Evolutionary conservation across 805 yeast genomes (phyloP).

Genomic region (Wickerhamiella dianesei): DNA sequence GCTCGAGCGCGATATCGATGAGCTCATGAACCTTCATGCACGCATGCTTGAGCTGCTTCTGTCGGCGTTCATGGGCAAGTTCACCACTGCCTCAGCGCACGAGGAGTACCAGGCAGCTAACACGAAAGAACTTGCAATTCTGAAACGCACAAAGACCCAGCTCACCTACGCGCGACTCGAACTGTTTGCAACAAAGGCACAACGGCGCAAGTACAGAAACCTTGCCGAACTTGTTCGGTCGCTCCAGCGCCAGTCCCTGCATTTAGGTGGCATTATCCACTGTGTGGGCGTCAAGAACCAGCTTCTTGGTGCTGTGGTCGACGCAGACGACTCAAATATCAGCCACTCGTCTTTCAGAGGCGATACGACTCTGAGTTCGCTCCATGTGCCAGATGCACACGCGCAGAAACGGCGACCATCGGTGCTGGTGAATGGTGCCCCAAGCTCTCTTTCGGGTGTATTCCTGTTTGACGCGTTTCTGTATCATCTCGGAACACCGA

Average conservation of each 20-base stretch:
- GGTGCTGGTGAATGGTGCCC: neutral
- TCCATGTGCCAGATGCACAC: neutral
- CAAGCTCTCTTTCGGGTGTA: slow-evolving; percentile 4
- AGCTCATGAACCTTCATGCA: neutral
- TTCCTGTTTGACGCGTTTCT: slow-evolving; percentile 56
- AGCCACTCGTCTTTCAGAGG: neutral
- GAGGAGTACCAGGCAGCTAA: slow-evolving; percentile 1
- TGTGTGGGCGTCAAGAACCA: slow-evolving; percentile 58
- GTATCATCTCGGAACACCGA: slow-evolving; percentile 56
- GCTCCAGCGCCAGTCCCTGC: slow-evolving; percentile 38
- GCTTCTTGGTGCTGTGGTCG: slow-evolving; percentile 27
- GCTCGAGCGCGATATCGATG: slow-evolving; percentile 32
- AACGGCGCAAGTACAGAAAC: neutral
- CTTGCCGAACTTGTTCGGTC: slow-evolving; percentile 22
- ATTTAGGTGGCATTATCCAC: slow-evolving; percentile 52
- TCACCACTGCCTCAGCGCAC: neutral
- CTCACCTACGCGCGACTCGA: slow-evolving; percentile 54
- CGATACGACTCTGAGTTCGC: neutral
- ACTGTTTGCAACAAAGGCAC: slow-evolving; percentile 26
- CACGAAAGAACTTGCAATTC: slow-evolving; percentile 14
- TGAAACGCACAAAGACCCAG: slow-evolving; percentile 28
- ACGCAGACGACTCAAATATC: neutral
- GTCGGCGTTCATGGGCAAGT: neutral
- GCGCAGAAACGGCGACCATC: neutral
- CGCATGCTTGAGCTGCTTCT: neutral